Evolutionary conservation across 495 filamentous ascomycete species (phyloP).

Genomic region (Talaromyces ruber): DNA sequence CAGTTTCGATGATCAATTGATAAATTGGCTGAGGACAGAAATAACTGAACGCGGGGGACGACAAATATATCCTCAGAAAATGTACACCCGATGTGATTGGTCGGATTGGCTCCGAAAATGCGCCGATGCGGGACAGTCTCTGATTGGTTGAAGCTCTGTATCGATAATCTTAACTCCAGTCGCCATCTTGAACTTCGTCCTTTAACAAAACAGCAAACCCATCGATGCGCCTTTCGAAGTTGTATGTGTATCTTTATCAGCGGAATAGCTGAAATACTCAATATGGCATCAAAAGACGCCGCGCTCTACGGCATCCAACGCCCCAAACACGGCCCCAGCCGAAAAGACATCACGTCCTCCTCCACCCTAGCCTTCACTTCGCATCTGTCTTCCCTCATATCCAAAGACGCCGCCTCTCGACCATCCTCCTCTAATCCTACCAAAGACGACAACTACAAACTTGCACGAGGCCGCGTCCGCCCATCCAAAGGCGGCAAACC

Average conservation of each 20-base stretch:
- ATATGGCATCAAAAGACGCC: constrained; percentile 9
- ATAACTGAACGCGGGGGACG: background rate
- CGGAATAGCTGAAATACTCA: background rate
- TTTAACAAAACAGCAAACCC: background rate
- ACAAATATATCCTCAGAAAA: background rate
- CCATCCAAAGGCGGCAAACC: constrained; percentile 55
- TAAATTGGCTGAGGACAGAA: background rate
- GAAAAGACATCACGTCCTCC: constrained; percentile 54
- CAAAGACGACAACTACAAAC: constrained; percentile 15
- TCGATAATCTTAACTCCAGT: background rate
- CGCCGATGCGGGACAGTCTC: background rate
- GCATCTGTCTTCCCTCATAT: constrained; percentile 64
- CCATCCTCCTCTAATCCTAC: constrained; percentile 14
- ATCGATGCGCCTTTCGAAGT: background rate
- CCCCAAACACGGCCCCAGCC: constrained; percentile 39
- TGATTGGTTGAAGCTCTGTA: background rate
- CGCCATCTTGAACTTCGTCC: background rate
- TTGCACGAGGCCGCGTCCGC: constrained; percentile 46
- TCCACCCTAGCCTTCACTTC: constrained; percentile 73
- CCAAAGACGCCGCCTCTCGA: constrained; percentile 26
- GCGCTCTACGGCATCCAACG: constrained; percentile 68
- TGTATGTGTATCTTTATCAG: background rate
- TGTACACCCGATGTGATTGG: background rate
- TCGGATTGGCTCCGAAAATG: background rate
- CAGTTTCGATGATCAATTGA: background rate